Evolutionary conservation across 495 filamentous ascomycete species (phyloP).

Genomic region (Glutinoglossum americanum): DNA sequence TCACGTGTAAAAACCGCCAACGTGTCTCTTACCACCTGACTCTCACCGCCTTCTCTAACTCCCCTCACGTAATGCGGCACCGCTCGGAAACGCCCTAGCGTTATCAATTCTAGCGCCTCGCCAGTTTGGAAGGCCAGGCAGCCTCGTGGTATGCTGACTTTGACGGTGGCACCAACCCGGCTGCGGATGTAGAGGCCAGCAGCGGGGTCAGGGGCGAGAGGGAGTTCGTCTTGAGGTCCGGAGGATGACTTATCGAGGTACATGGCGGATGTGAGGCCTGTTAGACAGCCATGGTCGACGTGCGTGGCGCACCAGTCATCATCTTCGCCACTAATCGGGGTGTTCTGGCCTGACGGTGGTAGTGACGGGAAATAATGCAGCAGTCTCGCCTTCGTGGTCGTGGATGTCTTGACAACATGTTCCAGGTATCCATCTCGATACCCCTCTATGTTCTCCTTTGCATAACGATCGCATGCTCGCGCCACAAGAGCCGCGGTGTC

Average conservation of each 20-base stretch:
- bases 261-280: slow-evolving; percentile 85
- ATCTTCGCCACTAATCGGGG: slow-evolving; percentile 20
- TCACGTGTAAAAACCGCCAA: slow-evolving; percentile 75
- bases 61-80: slow-evolving; percentile 94
- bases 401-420: slow-evolving; percentile 60
- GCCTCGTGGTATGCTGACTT: slow-evolving; percentile 75
- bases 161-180: slow-evolving; percentile 50
- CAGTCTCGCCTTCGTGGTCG: slow-evolving; percentile 77
- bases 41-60: slow-evolving; percentile 22
- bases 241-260: slow-evolving; percentile 56
- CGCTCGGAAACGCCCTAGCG: slow-evolving; percentile 67
- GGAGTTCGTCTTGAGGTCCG: slow-evolving; percentile 40
- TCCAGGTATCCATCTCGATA: slow-evolving; percentile 68
- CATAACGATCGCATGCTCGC: slow-evolving; percentile 68
- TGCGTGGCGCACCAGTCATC: slow-evolving; percentile 97
- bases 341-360: slow-evolving; percentile 18
- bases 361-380: slow-evolving; percentile 70
- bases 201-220: slow-evolving; percentile 51
- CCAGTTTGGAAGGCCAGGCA: slow-evolving; percentile 94
- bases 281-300: slow-evolving; percentile 80
- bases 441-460: slow-evolving; percentile 46
- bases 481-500: slow-evolving; percentile 78
- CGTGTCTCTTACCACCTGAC: slow-evolving; percentile 65
- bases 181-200: slow-evolving; percentile 86
- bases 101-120: slow-evolving; percentile 76